Percentiles rank a stretch among this genome's conserved stretches.
These are phyloP conservation scores for Saccharomyces kudriavzevii DNA, from an alignment of 805 yeast species.

Conservation along the genomic window DNA sequence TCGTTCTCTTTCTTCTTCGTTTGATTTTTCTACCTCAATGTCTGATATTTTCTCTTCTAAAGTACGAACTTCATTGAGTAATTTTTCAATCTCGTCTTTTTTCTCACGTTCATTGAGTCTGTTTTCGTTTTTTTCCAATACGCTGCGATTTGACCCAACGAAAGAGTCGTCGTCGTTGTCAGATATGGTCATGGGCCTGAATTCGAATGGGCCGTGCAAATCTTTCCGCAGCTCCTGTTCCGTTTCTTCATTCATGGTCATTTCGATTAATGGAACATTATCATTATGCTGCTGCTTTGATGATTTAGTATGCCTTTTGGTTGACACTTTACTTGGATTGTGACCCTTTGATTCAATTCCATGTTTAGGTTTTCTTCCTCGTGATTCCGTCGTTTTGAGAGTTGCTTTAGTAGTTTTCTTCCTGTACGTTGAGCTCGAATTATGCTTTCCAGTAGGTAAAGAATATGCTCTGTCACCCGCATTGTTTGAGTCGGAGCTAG, in stretches of 20 bases:
- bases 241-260: conserved; percentile 20
- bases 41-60: not conserved
- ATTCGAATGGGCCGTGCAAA: not conserved
- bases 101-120: not conserved
- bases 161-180: not conserved
- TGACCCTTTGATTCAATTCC: not conserved
- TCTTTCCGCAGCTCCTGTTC: conserved; percentile 20
- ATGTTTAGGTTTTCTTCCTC: not conserved
- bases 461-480: not conserved
- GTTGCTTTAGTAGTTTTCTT: not conserved
- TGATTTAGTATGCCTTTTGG: not conserved
- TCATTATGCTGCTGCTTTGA: not conserved
- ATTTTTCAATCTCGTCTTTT: not conserved
- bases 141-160: not conserved
- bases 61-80: not conserved
- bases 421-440: not conserved
- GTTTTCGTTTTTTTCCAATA: not conserved
- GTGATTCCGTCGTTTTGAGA: not conserved
- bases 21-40: not conserved
- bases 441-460: not conserved
- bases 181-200: not conserved
- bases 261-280: conserved; percentile 14
- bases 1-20: not conserved
- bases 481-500: not conserved
- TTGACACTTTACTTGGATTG: not conserved